Conservation (phyloP, 1,139 yeast genomes). For the Schizosaccharomyces versatilis region DNA sequence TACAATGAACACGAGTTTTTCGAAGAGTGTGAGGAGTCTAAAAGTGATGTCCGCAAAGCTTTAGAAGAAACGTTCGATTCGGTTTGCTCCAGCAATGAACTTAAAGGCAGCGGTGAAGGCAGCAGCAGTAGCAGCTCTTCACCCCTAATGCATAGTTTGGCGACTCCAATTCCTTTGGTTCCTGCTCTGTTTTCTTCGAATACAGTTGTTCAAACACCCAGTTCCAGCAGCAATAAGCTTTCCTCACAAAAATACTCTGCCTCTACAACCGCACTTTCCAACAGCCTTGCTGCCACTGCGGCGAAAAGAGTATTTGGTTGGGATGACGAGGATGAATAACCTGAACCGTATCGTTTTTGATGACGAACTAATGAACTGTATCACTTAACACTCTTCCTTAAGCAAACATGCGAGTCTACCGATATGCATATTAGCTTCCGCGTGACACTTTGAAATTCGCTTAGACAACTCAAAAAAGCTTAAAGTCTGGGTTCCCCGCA, state of each 20-base stretch:
- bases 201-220: neutral
- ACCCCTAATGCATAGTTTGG: neutral
- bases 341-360: neutral
- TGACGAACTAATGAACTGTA: too few species aligned
- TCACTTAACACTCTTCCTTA: too few species aligned
- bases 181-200: neutral
- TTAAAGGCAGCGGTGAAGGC: neutral
- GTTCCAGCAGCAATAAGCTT: neutral
- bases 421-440: too few species aligned
- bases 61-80: neutral
- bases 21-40: neutral
- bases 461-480: too few species aligned
- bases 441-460: too few species aligned
- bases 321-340: neutral
- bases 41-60: neutral
- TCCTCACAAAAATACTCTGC: neutral
- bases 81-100: neutral
- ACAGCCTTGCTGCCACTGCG: neutral
- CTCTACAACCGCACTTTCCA: neutral
- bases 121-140: neutral
- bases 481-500: neutral
- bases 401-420: too few species aligned
- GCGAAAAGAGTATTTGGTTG: neutral
- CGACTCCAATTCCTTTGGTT: neutral
- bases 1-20: conserved; percentile 1